phyloP scores from a whole-genome alignment of 2,329 filamentous ascomycete species.

The Pyricularia sp. region DNA sequence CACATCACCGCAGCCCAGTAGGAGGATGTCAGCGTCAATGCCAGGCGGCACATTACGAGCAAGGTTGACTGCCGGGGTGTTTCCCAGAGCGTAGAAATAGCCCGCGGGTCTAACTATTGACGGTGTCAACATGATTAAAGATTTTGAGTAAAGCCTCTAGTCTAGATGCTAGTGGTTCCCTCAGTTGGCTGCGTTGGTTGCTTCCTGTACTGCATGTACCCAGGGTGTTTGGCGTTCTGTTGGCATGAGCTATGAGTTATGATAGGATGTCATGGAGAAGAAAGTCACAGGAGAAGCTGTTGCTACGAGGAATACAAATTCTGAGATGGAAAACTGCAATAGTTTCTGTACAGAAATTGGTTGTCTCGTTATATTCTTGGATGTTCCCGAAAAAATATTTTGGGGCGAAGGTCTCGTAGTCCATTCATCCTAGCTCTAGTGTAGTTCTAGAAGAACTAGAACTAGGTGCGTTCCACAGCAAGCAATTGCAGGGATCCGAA shows the following conservation, averaged over 20 bases:
- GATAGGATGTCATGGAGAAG: background rate
- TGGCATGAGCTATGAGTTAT: background rate
- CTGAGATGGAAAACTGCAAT: background rate
- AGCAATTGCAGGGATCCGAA: background rate
- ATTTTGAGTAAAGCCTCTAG: background rate
- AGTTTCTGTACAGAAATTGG: too few relatives aligned
- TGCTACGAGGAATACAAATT: background rate
- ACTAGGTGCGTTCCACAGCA: background rate
- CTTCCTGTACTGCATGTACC: background rate
- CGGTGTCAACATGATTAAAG: slow-evolving; percentile 25
- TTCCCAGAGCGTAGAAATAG: slow-evolving; percentile 40
- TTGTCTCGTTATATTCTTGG: too few relatives aligned
- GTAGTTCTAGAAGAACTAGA: too few relatives aligned
- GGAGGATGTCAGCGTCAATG: slow-evolving; percentile 37
- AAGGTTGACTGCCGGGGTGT: slow-evolving; percentile 42
- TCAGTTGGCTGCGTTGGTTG: background rate
- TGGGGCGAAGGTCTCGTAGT: too few relatives aligned
- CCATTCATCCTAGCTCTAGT: too few relatives aligned
- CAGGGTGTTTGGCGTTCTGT: background rate
- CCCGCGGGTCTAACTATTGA: slow-evolving; percentile 18
- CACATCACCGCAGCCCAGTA: slow-evolving; percentile 47
- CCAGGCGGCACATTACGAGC: slow-evolving; percentile 37
- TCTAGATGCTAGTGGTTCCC: background rate
- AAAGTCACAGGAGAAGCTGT: background rate
- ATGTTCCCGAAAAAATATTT: too few relatives aligned